Base-by-base conservation (phyloP, 2,329 filamentous ascomycete genomes). In the Fusarium neocosmosporiellum region DNA sequence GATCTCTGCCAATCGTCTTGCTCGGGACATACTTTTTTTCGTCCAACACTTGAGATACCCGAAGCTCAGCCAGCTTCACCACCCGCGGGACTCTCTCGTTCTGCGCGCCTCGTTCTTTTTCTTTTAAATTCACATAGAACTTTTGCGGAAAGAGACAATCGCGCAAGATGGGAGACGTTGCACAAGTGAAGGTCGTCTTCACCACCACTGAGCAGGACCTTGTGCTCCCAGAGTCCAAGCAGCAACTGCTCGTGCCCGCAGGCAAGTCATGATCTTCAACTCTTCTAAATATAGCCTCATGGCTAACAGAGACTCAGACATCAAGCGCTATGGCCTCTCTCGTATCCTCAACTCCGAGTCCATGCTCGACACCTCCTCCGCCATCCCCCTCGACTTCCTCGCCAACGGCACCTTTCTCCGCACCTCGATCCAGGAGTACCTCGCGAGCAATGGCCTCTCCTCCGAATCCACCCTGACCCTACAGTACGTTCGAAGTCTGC, bases 331-430 rank as follows among this genome's bases (percentile, higher is more conserved):
- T 88, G 91, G 90, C 75, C 86, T 93, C 62, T 93, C 91, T 20
- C 88, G 90, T 67, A 90, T 93, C 69, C 86, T 93, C 80, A 93
- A 93, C 82, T 92, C 91, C 77, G 89, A 91, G 85, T 90, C 89
- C 36, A 92, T 93, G 88, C 90, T 93, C 81, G 86, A 88, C 80
- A 92, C 90, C 53, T 80, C 86, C 31, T 84, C 85, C 13, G 90
- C 93, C 14, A 88, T 95, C 54, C 94, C 94, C 20, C 92, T 99
- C 83, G 96, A 99, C 83, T 98, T 99, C 85, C 89, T 99, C 76
- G 92, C 97, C 84, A 96, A 98, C 82, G 96, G 96, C 81, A 92
- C 93, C 78, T 98, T 97, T 83, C 89, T 99, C 59, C 92, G 94
- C 70, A 93, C 95, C 29, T 94, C 94, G 20, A 90, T 99, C 74